Percentiles rank a stretch among this genome's conserved stretches.
Conservation (phyloP, 2,329 filamentous ascomycete genomes). For the Sclerotinia subarctica region DNA sequence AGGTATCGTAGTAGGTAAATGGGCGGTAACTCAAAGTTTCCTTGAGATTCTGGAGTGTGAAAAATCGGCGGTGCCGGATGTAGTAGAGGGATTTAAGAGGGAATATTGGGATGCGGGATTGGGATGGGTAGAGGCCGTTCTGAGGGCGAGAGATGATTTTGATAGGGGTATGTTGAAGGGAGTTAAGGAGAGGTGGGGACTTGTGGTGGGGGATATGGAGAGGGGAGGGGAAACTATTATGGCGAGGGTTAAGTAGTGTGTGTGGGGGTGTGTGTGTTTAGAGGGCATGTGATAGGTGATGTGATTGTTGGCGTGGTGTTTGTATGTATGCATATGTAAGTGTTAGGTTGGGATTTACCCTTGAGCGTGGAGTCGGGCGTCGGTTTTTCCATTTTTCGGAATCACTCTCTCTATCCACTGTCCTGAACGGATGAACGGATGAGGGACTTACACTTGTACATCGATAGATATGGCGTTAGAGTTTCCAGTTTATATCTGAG, state of each 20-base stretch:
- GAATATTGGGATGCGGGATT: slow-evolving; percentile 93
- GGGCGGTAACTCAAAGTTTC: slow-evolving; percentile 86
- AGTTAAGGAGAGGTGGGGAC: slow-evolving; percentile 85
- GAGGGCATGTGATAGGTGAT: background rate
- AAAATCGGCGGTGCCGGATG: slow-evolving; percentile 66
- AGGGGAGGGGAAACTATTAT: slow-evolving; percentile 89
- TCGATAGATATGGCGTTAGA: background rate
- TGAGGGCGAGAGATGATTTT: slow-evolving; percentile 87
- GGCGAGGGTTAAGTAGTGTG: slow-evolving; percentile 73
- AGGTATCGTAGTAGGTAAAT: slow-evolving; percentile 79
- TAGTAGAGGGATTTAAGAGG: slow-evolving; percentile 79
- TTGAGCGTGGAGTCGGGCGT: slow-evolving; percentile 6
- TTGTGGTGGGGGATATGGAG: slow-evolving; percentile 74
- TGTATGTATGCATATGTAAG: background rate
- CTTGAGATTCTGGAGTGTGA: slow-evolving; percentile 76
- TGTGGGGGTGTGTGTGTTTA: too few species aligned
- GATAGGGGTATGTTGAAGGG: slow-evolving; percentile 84
- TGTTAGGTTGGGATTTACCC: background rate
- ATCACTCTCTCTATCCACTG: background rate
- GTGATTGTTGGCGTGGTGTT: too few species aligned
- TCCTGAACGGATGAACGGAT: background rate
- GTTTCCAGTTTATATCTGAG: background rate
- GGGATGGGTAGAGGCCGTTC: slow-evolving; percentile 89
- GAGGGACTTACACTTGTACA: too few species aligned
- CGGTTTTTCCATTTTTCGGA: background rate